Percentiles rank a stretch among this genome's conserved stretches.
phyloP scores from a whole-genome alignment of 345 rosid species.

The Rhizophora mangle region DNA sequence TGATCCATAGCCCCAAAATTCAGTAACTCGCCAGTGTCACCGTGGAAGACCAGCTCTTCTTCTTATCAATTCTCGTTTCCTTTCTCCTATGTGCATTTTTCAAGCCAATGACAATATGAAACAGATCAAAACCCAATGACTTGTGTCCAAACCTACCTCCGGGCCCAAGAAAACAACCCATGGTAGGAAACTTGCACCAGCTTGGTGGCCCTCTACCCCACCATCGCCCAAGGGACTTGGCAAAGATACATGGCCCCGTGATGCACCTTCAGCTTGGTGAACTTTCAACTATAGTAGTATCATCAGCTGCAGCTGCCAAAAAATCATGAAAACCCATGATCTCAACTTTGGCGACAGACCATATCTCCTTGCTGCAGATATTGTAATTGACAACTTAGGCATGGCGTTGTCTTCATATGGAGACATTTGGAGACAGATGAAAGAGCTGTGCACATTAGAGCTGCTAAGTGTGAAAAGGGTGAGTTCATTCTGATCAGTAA shows the following conservation, averaged over 20 bases:
- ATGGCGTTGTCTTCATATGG: background rate
- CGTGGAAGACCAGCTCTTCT: background rate
- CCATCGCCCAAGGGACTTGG: background rate
- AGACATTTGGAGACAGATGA: constrained; percentile 7
- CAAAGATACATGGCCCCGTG: constrained; percentile 1
- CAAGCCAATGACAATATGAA: background rate
- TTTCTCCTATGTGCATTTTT: background rate
- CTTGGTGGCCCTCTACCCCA: constrained; percentile 3
- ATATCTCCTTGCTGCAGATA: background rate
- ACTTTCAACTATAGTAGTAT: background rate
- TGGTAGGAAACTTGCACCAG: constrained; percentile 1
- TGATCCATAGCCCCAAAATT: background rate
- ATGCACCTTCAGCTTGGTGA: constrained; percentile 12
- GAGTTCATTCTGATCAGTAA: background rate
- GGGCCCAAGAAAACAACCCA: constrained; percentile 11
- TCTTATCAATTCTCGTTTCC: background rate
- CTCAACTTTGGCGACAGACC: constrained; percentile 1
- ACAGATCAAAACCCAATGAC: background rate
- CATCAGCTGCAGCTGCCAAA: constrained; percentile 3
- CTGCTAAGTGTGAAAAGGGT: constrained; percentile 3
- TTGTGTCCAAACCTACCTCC: background rate
- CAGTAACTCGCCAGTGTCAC: background rate
- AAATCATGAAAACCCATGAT: constrained; percentile 6
- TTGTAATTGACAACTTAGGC: background rate
- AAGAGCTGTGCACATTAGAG: background rate